phyloP scores from a whole-genome alignment of 768 basidiomycete genomes.

The Suillus paluster region DNA sequence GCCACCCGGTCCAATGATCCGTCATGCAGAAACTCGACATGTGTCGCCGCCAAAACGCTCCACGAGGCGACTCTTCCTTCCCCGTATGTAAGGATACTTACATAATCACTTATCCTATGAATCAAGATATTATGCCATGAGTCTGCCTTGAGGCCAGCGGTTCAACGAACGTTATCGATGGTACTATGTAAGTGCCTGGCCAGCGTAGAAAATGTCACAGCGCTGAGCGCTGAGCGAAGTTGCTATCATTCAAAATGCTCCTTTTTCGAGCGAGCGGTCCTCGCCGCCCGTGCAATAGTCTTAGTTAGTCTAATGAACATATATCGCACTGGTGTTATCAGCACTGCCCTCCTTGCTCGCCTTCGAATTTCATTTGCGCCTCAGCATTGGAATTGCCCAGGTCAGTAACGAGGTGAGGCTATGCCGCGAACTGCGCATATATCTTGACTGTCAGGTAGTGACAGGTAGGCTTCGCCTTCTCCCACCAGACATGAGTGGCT shows the following conservation, averaged over 20 bases:
- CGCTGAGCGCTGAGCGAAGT: no score
- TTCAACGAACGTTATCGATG: background rate
- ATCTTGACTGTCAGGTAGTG: background rate
- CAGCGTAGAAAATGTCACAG: no score
- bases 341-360: background rate
- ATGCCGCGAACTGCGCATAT: background rate
- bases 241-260: background rate
- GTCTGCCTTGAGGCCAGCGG: background rate
- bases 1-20: background rate
- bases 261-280: background rate
- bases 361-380: background rate
- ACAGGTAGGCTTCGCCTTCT: background rate
- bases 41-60: background rate
- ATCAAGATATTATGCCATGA: background rate
- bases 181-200: no score
- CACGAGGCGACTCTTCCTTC: conserved; percentile 3
- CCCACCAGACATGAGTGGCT: conserved; percentile 9
- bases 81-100: background rate
- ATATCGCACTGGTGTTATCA: background rate
- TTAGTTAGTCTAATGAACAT: background rate
- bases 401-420: background rate
- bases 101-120: background rate
- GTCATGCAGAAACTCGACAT: background rate
- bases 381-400: background rate
- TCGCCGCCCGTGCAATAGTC: no score